phyloP scores from a whole-genome alignment of 306 rosid genomes.

The Alnus glutinosa region DNA sequence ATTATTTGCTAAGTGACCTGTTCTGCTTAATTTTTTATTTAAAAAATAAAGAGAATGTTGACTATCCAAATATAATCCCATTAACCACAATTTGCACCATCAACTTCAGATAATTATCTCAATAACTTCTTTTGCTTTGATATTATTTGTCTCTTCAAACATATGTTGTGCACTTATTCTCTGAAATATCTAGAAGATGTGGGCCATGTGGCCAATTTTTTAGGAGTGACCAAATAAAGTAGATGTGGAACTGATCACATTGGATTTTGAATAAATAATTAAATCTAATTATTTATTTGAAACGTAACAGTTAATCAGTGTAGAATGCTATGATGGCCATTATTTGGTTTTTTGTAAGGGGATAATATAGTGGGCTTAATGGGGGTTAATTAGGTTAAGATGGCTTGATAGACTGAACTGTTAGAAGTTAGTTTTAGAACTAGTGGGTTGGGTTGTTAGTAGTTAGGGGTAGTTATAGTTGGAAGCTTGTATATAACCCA shows the following conservation, averaged over 20 bases:
- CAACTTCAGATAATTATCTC: background rate
- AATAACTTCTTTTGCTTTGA: background rate
- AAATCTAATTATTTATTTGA: background rate
- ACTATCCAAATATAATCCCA: background rate
- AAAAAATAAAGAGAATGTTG: background rate
- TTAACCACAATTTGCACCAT: background rate
- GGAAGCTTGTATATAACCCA: no score
- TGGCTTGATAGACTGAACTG: no score
- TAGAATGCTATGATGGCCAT: background rate
- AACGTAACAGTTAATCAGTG: background rate
- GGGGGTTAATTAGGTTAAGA: no score
- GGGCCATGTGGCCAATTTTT: background rate
- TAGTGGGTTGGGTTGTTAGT: no score
- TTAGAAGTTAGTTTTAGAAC: no score
- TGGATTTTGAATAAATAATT: background rate
- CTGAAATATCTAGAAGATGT: background rate
- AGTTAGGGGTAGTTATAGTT: no score
- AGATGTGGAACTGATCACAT: background rate
- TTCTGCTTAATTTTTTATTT: background rate
- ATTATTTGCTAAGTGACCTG: background rate
- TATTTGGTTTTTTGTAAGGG: no score
- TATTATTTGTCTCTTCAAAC: background rate
- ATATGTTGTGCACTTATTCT: background rate
- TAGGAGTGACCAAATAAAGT: background rate
- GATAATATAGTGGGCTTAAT: no score